Base-by-base conservation (phyloP, 2,329 filamentous ascomycete species). In the Basipetospora sp. region DNA sequence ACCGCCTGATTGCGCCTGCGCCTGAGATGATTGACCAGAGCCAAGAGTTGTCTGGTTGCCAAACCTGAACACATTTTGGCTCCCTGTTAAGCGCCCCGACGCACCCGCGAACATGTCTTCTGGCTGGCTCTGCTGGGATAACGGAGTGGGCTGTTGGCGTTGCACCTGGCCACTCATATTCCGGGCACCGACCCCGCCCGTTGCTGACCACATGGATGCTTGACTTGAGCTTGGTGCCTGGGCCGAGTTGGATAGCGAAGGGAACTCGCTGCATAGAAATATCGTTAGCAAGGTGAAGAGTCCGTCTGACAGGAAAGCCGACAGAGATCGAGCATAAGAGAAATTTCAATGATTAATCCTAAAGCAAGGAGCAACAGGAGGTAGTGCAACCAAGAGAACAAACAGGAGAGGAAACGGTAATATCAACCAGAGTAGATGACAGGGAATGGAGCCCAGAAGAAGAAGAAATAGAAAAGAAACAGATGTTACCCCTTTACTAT, bases 201-300 rank as follows among this genome's bases (percentile, higher is more conserved):
- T 59, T 18, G 60, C 58, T 30, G 69, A 64, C 71, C 71, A 76
- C 55, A 75, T 61, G 4, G 68, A 68, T 11, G 63, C 56, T 43
- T 64, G 64, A 32, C 52, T 64, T 5, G 63, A 53, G 41, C 54
- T 67, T 19, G 65, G 57, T 31, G 73, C 54, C 48, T 72, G 69
- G 31, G 70, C 60, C 44, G 69, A 75, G 48, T 72, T 75, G 36
- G 73, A 77, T 46, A 80, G 55, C 16, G 74, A 76, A 8, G 75
- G 75, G 39, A 80, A 80, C 50, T 80, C 74, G 43, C 74, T 80
- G 43, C n/a, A n/a, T n/a, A 13, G 35, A 26, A 22, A 27, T 36
- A n/a, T n/a, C n/a, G n/a, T n/a, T n/a, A n/a, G n/a, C n/a, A n/a
- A n/a, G n/a, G n/a, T n/a, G n/a, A n/a, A n/a, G n/a, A n/a, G n/a